Evolutionary conservation across 176 grass and related monocot species (phyloP).

Genomic region (Elymus sibiricus): DNA sequence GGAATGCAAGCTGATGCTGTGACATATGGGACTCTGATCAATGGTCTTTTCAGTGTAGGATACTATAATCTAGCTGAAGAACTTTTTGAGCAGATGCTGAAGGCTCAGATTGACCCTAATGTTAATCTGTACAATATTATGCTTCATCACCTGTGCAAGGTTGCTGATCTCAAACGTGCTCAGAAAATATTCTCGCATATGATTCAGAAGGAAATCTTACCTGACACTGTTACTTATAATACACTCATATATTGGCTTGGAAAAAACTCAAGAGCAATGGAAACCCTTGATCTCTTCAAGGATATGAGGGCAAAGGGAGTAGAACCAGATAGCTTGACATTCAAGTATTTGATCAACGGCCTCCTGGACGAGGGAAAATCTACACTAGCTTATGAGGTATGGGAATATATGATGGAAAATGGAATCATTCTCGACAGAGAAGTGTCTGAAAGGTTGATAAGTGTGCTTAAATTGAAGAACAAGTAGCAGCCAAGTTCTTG

Average conservation of each 20-base stretch:
- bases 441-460: slow-evolving; percentile 62
- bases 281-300: slow-evolving; percentile 58
- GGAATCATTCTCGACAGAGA: slow-evolving; percentile 58
- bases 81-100: slow-evolving; percentile 65
- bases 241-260: slow-evolving; percentile 59
- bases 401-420: slow-evolving; percentile 71
- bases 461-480: slow-evolving; percentile 51
- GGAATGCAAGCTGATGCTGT: slow-evolving; percentile 65
- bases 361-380: slow-evolving; percentile 62
- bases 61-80: slow-evolving; percentile 56
- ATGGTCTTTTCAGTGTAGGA: slow-evolving; percentile 57
- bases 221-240: slow-evolving; percentile 64
- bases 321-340: slow-evolving; percentile 61
- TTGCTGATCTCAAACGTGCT: slow-evolving; percentile 47
- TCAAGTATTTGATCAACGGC: slow-evolving; percentile 59
- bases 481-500: slow-evolving; percentile 20
- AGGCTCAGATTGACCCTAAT: slow-evolving; percentile 45
- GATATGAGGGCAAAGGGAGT: slow-evolving; percentile 52
- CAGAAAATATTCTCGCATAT: slow-evolving; percentile 47
- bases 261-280: slow-evolving; percentile 45
- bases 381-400: slow-evolving; percentile 54
- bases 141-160: slow-evolving; percentile 62
- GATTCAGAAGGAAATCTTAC: slow-evolving; percentile 44
- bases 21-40: slow-evolving; percentile 70
- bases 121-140: slow-evolving; percentile 69